Evolutionary conservation across 2,329 filamentous ascomycete genomes (phyloP).

Genomic region (Xylaria sp.): DNA sequence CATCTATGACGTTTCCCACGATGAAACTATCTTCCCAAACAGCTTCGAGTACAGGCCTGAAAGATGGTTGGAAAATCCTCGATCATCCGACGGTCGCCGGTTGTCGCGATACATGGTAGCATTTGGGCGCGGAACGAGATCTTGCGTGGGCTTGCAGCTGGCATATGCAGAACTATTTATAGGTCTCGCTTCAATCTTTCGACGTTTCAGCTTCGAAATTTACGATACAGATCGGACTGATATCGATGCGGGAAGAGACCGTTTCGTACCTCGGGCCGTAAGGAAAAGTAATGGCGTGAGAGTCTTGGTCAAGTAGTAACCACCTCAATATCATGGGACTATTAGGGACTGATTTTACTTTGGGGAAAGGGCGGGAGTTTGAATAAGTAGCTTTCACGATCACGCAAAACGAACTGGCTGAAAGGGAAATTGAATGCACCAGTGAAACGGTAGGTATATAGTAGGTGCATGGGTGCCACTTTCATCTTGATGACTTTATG

Average conservation of each 20-base stretch:
- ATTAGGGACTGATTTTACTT: no score
- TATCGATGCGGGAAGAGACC: constrained; percentile 1
- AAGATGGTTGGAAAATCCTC: constrained; percentile 8
- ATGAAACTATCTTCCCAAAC: constrained; percentile 7
- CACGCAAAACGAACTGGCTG: no score
- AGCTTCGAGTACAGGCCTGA: constrained; percentile 16
- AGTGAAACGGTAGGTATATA: no score
- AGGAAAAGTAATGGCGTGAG: constrained; percentile 1
- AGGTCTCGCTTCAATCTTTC: constrained; percentile 8
- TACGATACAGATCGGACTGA: constrained; percentile 4
- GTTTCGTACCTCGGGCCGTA: constrained; percentile 2
- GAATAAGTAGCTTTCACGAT: no score
- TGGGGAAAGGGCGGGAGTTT: no score
- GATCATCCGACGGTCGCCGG: constrained; percentile 6
- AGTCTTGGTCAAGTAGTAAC: constrained; percentile 1
- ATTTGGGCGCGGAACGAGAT: constrained; percentile 16
- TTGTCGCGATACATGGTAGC: constrained; percentile 9
- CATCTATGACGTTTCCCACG: constrained; percentile 5
- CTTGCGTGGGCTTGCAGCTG: constrained; percentile 16
- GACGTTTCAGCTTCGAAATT: constrained; percentile 7
- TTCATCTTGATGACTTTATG: no score
- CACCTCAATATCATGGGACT: no score
- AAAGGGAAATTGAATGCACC: no score
- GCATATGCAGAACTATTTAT: constrained; percentile 19
- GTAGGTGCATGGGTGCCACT: no score